Percentiles rank a stretch among this genome's conserved stretches.
phyloP scores from a whole-genome alignment of 225 moss, liverwort and hornwort species.

The Sphagnum tenellum region DNA sequence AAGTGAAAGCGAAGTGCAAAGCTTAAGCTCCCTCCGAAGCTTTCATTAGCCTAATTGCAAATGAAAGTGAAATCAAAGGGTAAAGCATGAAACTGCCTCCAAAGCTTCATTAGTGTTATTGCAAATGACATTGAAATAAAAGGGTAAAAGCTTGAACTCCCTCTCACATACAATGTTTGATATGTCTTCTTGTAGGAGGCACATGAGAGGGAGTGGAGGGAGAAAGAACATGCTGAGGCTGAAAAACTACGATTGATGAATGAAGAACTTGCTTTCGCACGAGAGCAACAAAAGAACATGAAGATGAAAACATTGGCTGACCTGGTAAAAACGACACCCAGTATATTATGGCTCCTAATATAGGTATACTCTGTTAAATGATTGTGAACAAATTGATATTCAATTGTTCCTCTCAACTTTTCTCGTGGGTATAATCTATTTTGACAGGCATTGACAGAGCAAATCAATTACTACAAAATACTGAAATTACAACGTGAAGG shows the following conservation, averaged over 20 bases:
- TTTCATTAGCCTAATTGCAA: too few species aligned
- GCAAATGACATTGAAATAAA: too few species aligned
- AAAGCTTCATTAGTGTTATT: too few species aligned
- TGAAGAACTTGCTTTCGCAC: slow-evolving; percentile 45
- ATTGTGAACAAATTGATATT: not conserved
- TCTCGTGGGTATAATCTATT: too few species aligned
- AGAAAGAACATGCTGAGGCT: slow-evolving; percentile 67
- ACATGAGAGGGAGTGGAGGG: slow-evolving; percentile 83
- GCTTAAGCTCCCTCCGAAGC: too few species aligned
- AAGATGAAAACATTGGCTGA: slow-evolving; percentile 71
- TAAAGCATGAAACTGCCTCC: too few species aligned
- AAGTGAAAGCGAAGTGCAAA: too few species aligned
- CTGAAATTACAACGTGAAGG: slow-evolving; percentile 58
- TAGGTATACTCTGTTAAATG: not conserved
- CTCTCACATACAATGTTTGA: too few species aligned
- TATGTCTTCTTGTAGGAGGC: slow-evolving; percentile 40
- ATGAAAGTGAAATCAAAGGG: too few species aligned
- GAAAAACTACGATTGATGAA: slow-evolving; percentile 74
- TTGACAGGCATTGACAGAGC: slow-evolving; percentile 48
- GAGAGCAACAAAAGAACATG: slow-evolving; percentile 78
- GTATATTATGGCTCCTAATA: not conserved
- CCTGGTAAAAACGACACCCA: slow-evolving; percentile 10
- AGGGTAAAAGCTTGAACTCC: too few species aligned
- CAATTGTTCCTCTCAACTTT: not conserved
- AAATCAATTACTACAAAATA: slow-evolving; percentile 59